Base-by-base conservation (phyloP, 164 flowering plant genomes). In the Umbilicus rupestris region DNA sequence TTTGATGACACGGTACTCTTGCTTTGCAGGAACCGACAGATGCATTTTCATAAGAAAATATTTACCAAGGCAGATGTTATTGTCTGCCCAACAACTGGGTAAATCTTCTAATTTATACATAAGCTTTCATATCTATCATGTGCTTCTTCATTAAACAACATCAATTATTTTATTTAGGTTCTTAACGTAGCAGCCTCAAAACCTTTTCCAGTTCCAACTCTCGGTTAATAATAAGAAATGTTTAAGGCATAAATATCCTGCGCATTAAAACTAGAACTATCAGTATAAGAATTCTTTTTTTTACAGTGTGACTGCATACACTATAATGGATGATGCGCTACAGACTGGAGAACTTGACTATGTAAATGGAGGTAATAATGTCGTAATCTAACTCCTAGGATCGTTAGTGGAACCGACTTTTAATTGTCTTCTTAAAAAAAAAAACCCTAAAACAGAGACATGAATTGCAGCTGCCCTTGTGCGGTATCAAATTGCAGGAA, bases 71-170 rank as follows among this genome's bases (percentile, higher is more conserved):
- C 97, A 66, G 96, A 93, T 82, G 90, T 90, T 66, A 93, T 93
- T 69, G 98, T 93, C 45, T 75, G 90, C 31, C 98, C 98, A 49
- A 86, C 94, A 42, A 84, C 88, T 35, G 96, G 97, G 98, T 93
- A 86, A 15, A 14, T 22, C n/a, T 67, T 14, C 31, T 19, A 35
- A 35, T 33, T 30, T 35, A 16, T 5, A 12, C 39, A 24, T 17
- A 22, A 55, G 60, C 30, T 24, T 55, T 55, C 30, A 50, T 55
- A 29, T 14, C 20, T 60, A 10, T 60, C 22, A 17, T 29, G 22
- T 15, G 37, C 45, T 39, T 44, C 47, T 35, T 28, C 15, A n/a
- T 20, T n/a, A n/a, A n/a, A n/a, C n/a, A n/a, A n/a, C n/a, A n/a
- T n/a, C n/a, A n/a, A n/a, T n/a, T n/a, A n/a, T n/a, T n/a, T n/a